phyloP scores from a whole-genome alignment of 1,284 basidiomycete species.

The Prillingera fragicola region DNA sequence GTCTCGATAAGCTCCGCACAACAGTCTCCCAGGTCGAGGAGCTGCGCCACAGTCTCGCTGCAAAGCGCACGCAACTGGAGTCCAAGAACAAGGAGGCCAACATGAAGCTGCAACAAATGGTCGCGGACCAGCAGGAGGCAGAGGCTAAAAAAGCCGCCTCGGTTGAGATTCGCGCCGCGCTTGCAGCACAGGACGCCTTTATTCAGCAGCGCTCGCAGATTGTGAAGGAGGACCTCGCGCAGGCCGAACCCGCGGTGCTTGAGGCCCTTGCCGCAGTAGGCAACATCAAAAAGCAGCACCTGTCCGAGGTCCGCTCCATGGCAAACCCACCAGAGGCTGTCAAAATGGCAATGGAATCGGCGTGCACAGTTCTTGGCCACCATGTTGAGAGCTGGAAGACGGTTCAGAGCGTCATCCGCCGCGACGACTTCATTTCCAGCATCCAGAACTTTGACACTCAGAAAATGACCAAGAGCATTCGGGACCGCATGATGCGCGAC shows the following conservation, averaged over 20 bases:
- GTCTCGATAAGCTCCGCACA: conserved; percentile 91
- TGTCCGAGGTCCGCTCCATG: conserved; percentile 98
- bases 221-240: conserved; percentile 92
- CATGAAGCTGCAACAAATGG: conserved; percentile 96
- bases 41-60: conserved; percentile 87
- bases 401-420: conserved; percentile 91
- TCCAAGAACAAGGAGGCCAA: conserved; percentile 93
- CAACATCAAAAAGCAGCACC: conserved; percentile 93
- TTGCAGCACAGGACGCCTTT: conserved; percentile 82
- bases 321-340: conserved; percentile 97
- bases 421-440: conserved; percentile 93
- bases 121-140: conserved; percentile 95
- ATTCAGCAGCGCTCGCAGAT: conserved; percentile 82
- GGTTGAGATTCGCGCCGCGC: conserved; percentile 87
- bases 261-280: conserved; percentile 94
- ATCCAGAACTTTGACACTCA: conserved; percentile 97
- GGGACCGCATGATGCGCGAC: conserved; percentile 89
- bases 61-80: conserved; percentile 86
- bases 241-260: conserved; percentile 93
- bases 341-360: conserved; percentile 98
- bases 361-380: conserved; percentile 95
- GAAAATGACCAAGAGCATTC: conserved; percentile 82
- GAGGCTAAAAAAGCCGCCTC: conserved; percentile 97
- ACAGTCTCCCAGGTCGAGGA: conserved; percentile 96
- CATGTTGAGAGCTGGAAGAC: conserved; percentile 90